phyloP scores from a whole-genome alignment of 768 basidiomycete genomes.

The Termitomyces sp. region DNA sequence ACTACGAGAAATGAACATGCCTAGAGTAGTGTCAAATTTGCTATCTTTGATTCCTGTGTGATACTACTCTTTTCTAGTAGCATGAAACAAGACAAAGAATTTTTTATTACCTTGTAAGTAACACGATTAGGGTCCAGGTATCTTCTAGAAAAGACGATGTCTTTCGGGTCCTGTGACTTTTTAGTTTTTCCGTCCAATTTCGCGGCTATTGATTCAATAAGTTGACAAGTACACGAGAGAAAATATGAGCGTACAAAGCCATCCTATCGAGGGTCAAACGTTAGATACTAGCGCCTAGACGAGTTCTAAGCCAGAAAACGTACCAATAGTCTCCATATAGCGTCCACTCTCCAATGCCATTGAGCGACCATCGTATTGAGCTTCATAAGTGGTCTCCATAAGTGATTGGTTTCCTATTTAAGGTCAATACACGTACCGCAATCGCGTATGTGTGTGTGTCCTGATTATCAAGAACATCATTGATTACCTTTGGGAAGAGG shows the following conservation, averaged over 20 bases:
- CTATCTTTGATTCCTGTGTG: constrained; percentile 53
- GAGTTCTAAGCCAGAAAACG: constrained; percentile 12
- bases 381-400: constrained; percentile 22
- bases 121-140: constrained; percentile 82
- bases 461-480: constrained; percentile 23
- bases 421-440: constrained; percentile 45
- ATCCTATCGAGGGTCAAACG: constrained; percentile 33
- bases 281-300: background rate
- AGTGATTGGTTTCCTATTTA: background rate
- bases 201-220: constrained; percentile 32
- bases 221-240: background rate
- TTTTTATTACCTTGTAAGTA: constrained; percentile 57
- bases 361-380: constrained; percentile 68
- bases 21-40: constrained; percentile 60
- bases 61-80: constrained; percentile 39
- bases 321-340: constrained; percentile 92
- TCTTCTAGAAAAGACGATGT: constrained; percentile 62
- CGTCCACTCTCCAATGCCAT: constrained; percentile 82
- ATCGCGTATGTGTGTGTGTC: constrained; percentile 79
- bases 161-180: constrained; percentile 20
- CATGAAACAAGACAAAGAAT: background rate
- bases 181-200: constrained; percentile 30
- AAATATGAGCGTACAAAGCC: constrained; percentile 50
- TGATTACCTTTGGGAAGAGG: background rate
- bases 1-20: constrained; percentile 51